A percentile compares a stretch with the other conserved stretches of the same genome.
Evolutionary conservation across 352 stramenopile species (phyloP).

Genomic region (Globisporangium spinosum): DNA sequence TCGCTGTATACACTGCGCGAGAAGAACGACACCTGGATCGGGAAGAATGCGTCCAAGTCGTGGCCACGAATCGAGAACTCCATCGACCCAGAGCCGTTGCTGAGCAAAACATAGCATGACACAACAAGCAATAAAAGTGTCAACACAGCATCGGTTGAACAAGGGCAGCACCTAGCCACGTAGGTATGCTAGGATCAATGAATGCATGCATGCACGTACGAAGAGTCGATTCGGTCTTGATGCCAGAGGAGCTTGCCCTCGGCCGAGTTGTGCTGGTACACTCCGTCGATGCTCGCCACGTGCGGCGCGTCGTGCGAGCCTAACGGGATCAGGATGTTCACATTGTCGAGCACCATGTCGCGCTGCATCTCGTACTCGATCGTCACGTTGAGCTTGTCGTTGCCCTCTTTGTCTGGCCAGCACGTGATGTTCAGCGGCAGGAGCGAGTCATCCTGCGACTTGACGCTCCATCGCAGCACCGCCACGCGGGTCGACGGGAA

Average conservation of each 20-base stretch:
- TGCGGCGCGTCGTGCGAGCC: constrained; percentile 65
- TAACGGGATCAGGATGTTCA: constrained; percentile 82
- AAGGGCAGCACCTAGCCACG: background rate
- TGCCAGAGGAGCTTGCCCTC: constrained; percentile 77
- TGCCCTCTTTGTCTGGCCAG: constrained; percentile 83
- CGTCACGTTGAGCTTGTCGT: constrained; percentile 86
- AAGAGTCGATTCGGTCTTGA: constrained; percentile 70
- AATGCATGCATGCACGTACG: constrained; percentile 38
- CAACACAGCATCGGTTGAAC: background rate
- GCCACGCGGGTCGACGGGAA: constrained; percentile 79
- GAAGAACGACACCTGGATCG: constrained; percentile 87
- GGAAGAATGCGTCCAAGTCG: constrained; percentile 85
- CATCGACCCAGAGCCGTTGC: constrained; percentile 77
- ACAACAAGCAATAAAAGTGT: background rate
- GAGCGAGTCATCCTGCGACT: constrained; percentile 85
- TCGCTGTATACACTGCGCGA: constrained; percentile 87
- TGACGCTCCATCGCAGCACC: constrained; percentile 83
- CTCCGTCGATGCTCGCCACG: constrained; percentile 74
- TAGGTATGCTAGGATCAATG: background rate
- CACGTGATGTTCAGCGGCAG: constrained; percentile 85
- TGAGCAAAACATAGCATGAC: constrained; percentile 20
- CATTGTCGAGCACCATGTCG: constrained; percentile 87
- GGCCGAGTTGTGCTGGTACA: constrained; percentile 83
- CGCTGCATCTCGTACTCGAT: constrained; percentile 87
- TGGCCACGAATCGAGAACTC: constrained; percentile 80